phyloP scores from a whole-genome alignment of 1,284 basidiomycete genomes.

The Cryptococcus depauperatus region DNA sequence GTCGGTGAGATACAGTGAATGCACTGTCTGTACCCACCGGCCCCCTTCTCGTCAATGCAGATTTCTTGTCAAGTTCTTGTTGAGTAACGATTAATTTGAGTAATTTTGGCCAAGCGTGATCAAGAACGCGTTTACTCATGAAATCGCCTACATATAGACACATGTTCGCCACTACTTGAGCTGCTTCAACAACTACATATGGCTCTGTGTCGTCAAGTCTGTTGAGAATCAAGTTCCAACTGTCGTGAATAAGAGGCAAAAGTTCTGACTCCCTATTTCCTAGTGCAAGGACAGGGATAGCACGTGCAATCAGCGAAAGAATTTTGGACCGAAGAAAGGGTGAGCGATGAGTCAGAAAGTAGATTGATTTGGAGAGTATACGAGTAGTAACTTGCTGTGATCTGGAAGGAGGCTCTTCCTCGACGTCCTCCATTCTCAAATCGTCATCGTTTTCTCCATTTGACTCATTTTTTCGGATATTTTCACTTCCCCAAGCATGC shows the following conservation, averaged over 20 bases:
- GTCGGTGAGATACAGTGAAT: conserved; percentile 58
- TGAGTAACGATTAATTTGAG: conserved; percentile 54
- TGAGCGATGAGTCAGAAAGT: conserved; percentile 79
- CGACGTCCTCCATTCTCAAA: conserved; percentile 44
- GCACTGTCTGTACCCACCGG: conserved; percentile 27
- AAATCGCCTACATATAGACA: conserved; percentile 64
- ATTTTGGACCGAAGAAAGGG: conserved; percentile 73
- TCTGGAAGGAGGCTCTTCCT: conserved; percentile 55
- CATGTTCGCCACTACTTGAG: conserved; percentile 60
- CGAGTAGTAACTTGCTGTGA: conserved; percentile 67
- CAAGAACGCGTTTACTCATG: conserved; percentile 72
- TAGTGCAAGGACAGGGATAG: conserved; percentile 61
- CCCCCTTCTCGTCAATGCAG: conserved; percentile 53
- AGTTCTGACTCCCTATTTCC: conserved; percentile 55
- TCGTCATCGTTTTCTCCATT: conserved; percentile 14
- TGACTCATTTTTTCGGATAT: conserved; percentile 23
- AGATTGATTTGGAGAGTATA: conserved; percentile 75
- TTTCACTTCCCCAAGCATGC: conserved; percentile 34
- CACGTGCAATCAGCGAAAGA: conserved; percentile 60
- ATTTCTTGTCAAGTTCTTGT: conserved; percentile 54
- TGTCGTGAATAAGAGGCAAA: conserved; percentile 69
- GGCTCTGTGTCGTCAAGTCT: conserved; percentile 63
- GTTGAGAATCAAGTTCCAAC: conserved; percentile 83
- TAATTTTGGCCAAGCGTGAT: conserved; percentile 83
- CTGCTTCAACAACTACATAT: conserved; percentile 68